Evolutionary conservation across 108 stramenopile species (phyloP), one percentile per base, ranked within the genome.

Genomic region (Bacterosira constricta): DNA sequence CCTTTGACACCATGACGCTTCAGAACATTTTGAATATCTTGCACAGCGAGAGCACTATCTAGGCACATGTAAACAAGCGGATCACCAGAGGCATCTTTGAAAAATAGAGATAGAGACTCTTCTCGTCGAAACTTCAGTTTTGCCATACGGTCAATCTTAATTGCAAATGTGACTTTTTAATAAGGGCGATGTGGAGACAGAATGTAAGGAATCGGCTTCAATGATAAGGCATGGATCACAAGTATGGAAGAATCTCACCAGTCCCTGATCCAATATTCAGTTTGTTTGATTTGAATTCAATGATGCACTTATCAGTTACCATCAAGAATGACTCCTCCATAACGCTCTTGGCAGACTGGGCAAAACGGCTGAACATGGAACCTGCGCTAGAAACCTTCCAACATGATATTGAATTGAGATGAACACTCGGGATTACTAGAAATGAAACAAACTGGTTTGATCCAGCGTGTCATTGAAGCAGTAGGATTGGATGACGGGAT

Each of bases 1-100:
- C 94, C 95, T 72, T 92, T 93, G 55, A 96, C 92, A 12, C 95
- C 95, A 50, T 91, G 89, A 36, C 83, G 66, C 71, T 93, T 91
- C 71, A 96, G 69, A 46, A 93, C 92, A 39, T 83, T 66, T 72
- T 96, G 95, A 50, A 96, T 91, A 46, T 96, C 90, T 52, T 90
- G 83, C 26, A 95, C 94, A 12, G 85, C 88, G 46, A 89, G 86
- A 29, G 84, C 90, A 53, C 87, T 88, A 55, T 91, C 89, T 17
- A 86, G 90, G 73, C 91, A 92, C 94, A 95, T 93, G 76, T 88
- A 93, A 75, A 95, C 90, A 34, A 95, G 74, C 3, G 91, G 91
- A 75, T 95, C 94, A 69, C 90, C 88, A 27, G 88, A 80, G 49
- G 88, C 88, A 30, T 86, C 82, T 78, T 93, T 95, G 86, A 95